Conservation (phyloP, 495 filamentous ascomycete genomes). For the Aspergillus indologenus region DNA sequence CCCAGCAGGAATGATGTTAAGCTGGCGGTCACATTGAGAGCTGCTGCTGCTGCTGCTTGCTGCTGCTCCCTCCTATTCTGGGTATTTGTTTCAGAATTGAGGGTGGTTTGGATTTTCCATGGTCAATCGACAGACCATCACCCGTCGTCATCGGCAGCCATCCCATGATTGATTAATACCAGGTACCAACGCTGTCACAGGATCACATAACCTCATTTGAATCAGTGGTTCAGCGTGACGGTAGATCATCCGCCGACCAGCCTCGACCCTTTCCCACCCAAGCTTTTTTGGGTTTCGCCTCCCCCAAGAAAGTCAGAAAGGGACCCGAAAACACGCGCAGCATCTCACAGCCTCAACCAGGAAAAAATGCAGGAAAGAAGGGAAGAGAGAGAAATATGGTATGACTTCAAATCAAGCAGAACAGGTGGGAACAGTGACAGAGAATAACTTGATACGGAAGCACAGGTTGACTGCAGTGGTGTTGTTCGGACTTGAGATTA, state of each 20-base stretch:
- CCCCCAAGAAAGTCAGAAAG: background rate
- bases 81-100: background rate
- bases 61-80: background rate
- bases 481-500: background rate
- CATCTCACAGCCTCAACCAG: constrained; percentile 2
- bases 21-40: background rate
- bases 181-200: constrained; percentile 12
- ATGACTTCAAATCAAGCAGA: constrained; percentile 11
- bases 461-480: background rate
- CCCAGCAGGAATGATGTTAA: background rate
- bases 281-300: constrained; percentile 1
- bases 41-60: background rate
- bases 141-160: constrained; percentile 1
- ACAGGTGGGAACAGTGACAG: background rate
- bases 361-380: background rate
- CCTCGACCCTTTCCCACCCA: constrained; percentile 12
- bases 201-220: constrained; percentile 9
- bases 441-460: constrained; percentile 4
- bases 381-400: constrained; percentile 4
- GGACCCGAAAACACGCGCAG: background rate
- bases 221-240: constrained; percentile 16
- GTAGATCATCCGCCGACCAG: constrained; percentile 23
- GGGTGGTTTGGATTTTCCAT: background rate
- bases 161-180: constrained; percentile 9
- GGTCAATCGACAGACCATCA: background rate